Base-by-base conservation (phyloP, 2,329 filamentous ascomycete species). In the Cladosporium sp. region DNA sequence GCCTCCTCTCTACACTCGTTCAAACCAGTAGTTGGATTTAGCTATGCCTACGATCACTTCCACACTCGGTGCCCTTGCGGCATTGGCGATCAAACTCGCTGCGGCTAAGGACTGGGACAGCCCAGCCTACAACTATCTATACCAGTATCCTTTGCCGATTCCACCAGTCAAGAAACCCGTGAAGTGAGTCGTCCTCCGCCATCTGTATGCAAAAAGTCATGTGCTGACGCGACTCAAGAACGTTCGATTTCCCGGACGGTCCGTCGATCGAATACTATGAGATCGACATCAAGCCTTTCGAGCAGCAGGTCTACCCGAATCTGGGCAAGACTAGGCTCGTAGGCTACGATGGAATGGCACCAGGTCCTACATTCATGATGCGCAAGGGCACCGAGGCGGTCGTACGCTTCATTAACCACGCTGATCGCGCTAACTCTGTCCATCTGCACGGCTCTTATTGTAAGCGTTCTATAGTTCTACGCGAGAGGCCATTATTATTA, bases 401-500 rank as follows among this genome's bases (percentile, higher is more conserved):
- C 1, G 77, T 84, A 4, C 75, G 81, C 24, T 79, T 82, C 62
- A 73, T 78, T 62, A 84, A 84, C 68, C 76, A 77, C 20, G 75
- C 75, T 7, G 67, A 71, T 17, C 65, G 69, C 2, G 72, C 75
- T 17, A 77, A 75, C 42, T 76, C 78, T 3, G 76, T 82, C 12
- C 82, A 84, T 69, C 73, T 84, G n/a, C 82, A 84, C 61, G 81
- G 82, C 1, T 81, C 79, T 12, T 80, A 75, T 37, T 78, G 49
- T 52, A 15, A 28, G 49, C 19, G 37, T 8, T 5, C 10, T 2
- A 3, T 17, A 4, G 4, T 10, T 13, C 15, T 28, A 12, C 35
- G 4, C 3, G 28, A 12, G 3, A 15, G n/a, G n/a, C 22, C 15
- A 17, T 15, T 17, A 3, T 19, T 22, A 3, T 22, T 52, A 25